Evolutionary conservation across 495 filamentous ascomycete genomes (phyloP).

Genomic region (Aspergillus cavernicola): DNA sequence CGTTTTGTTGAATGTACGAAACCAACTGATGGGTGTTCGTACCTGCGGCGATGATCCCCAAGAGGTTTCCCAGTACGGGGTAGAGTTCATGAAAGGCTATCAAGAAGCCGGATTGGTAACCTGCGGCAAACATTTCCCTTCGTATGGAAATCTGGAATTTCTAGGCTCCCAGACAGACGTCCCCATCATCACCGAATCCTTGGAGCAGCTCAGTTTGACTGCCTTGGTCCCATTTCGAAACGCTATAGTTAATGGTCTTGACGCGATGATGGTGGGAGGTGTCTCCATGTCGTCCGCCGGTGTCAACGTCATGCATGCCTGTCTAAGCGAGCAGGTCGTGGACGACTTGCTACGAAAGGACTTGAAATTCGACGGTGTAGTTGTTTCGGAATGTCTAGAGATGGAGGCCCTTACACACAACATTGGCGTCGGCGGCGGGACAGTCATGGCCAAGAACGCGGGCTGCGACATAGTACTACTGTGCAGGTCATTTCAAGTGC

Average conservation of each 20-base stretch:
- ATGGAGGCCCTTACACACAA: conserved; percentile 91
- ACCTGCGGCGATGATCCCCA: conserved; percentile 84
- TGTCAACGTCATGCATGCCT: conserved; percentile 89
- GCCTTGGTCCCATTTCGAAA: conserved; percentile 85
- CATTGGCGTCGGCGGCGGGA: conserved; percentile 87
- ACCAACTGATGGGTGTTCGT: conserved; percentile 80
- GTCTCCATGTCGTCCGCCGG: conserved; percentile 82
- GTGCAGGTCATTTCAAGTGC: conserved; percentile 78
- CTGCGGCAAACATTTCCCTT: conserved; percentile 90
- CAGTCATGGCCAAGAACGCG: conserved; percentile 90
- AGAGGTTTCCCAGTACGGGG: conserved; percentile 82
- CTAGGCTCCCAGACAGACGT: conserved; percentile 81
- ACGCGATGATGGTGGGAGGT: conserved; percentile 91
- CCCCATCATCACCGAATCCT: conserved; percentile 84
- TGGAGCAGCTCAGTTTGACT: conserved; percentile 79
- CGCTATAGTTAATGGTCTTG: conserved; percentile 75
- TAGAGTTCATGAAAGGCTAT: conserved; percentile 84
- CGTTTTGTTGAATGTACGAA: conserved; percentile 81
- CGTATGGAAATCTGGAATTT: conserved; percentile 90
- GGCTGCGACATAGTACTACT: conserved; percentile 84
- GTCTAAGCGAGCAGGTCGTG: conserved; percentile 84
- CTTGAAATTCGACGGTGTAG: conserved; percentile 81
- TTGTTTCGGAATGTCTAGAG: conserved; percentile 92
- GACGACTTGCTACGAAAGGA: conserved; percentile 78
- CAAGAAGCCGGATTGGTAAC: conserved; percentile 80